Percentiles rank a stretch among this genome's conserved stretches.
Conservation (phyloP, 2,329 filamentous ascomycete genomes). For the Aureobasidium uvarum region DNA sequence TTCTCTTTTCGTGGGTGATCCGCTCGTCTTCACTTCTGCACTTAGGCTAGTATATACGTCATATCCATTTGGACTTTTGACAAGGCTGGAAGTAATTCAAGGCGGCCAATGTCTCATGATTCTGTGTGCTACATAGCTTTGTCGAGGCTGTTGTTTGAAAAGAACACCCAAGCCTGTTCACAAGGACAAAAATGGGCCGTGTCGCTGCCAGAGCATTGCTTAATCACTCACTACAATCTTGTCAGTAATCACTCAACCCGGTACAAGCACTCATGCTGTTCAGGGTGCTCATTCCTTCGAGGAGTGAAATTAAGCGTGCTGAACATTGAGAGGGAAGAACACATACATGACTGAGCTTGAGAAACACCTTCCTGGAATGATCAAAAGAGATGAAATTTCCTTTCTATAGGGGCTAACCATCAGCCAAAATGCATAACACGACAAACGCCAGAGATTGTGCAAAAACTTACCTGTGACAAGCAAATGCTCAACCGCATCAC, state of each 20-base stretch:
- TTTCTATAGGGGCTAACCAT: slow-evolving; percentile 17
- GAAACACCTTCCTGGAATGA: slow-evolving; percentile 14
- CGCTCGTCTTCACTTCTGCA: background rate
- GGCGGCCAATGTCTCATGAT: background rate
- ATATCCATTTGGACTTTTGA: background rate
- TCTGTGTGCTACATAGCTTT: background rate
- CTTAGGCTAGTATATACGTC: background rate
- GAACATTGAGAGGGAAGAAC: background rate
- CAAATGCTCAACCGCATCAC: slow-evolving; percentile 35
- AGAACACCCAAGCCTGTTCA: background rate
- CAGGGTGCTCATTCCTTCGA: background rate
- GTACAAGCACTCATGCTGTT: background rate
- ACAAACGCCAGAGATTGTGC: background rate
- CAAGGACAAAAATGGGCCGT: background rate
- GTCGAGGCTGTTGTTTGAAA: background rate
- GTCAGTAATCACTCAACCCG: background rate
- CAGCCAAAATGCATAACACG: background rate
- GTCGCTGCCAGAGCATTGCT: background rate
- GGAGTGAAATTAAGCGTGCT: background rate
- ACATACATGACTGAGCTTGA: slow-evolving; percentile 12
- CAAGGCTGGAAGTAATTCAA: background rate
- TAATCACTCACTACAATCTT: background rate
- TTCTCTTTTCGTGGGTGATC: background rate
- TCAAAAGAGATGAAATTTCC: slow-evolving; percentile 32
- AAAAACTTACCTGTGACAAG: slow-evolving; percentile 27